Evolutionary conservation across 371 early-diverging fungal species (phyloP).

Genomic region (Zychaea mexicana): DNA sequence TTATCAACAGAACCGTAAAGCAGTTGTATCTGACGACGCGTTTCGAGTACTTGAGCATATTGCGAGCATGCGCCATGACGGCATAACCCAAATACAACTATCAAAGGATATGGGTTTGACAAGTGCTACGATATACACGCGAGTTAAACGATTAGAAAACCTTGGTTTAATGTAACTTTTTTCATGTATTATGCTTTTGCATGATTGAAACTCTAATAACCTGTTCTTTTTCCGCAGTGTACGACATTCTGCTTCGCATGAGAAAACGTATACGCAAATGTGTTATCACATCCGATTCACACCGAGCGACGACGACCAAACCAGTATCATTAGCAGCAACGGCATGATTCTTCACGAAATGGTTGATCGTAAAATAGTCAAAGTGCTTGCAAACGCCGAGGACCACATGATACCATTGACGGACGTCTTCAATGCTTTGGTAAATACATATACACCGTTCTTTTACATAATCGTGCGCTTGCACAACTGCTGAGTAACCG

Average conservation of each 20-base stretch:
- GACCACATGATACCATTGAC: slow-evolving; percentile 5
- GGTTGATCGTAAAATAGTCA: neutral
- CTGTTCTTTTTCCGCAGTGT: neutral
- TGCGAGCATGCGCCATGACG: neutral
- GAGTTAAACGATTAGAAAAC: slow-evolving; percentile 6
- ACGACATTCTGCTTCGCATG: neutral
- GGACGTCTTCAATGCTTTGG: slow-evolving; percentile 5
- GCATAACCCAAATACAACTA: slow-evolving; percentile 4
- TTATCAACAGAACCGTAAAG: neutral
- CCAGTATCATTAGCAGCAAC: neutral
- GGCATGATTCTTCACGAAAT: neutral
- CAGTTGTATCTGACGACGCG: neutral
- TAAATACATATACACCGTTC: neutral
- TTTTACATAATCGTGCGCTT: too few relatives aligned
- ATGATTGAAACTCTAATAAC: neutral
- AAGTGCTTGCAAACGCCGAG: slow-evolving; percentile 4
- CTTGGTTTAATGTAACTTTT: slow-evolving; percentile 10
- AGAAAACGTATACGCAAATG: slow-evolving; percentile 9
- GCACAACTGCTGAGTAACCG: too few relatives aligned
- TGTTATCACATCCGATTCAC: slow-evolving; percentile 8
- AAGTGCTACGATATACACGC: neutral
- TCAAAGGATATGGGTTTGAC: neutral
- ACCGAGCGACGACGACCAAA: neutral
- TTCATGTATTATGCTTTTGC: neutral
- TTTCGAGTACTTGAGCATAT: slow-evolving; percentile 4